Percentiles rank a stretch among this genome's conserved stretches.
phyloP scores from a whole-genome alignment of 192 early-diverging fungal genomes.

The Backusella westeae region DNA sequence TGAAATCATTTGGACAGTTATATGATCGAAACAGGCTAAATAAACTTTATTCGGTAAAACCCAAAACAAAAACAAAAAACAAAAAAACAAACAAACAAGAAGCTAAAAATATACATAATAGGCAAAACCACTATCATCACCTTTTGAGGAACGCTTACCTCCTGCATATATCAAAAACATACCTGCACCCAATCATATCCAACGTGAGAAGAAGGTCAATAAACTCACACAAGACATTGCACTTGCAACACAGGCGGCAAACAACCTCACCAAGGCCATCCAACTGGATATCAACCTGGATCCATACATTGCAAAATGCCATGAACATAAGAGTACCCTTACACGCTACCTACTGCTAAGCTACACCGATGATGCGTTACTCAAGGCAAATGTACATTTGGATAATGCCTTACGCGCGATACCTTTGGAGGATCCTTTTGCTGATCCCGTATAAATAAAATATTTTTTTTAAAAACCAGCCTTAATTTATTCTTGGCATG shows the following conservation, averaged over 20 bases:
- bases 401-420: slow-evolving; percentile 23
- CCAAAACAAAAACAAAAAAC: neutral
- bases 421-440: slow-evolving; percentile 13
- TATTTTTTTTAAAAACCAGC: neutral
- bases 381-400: slow-evolving; percentile 30
- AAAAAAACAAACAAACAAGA: neutral
- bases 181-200: slow-evolving; percentile 11
- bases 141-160: neutral
- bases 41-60: neutral
- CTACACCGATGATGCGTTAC: slow-evolving; percentile 29
- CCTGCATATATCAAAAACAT: slow-evolving; percentile 1
- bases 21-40: slow-evolving; percentile 19
- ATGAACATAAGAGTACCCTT: slow-evolving; percentile 29
- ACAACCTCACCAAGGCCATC: slow-evolving; percentile 29
- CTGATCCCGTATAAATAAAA: neutral
- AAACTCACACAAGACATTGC: slow-evolving; percentile 35
- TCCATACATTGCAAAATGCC: neutral
- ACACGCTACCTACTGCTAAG: slow-evolving; percentile 26
- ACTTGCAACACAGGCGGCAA: slow-evolving; percentile 29
- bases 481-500: neutral
- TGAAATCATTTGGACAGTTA: slow-evolving; percentile 16
- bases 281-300: neutral
- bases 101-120: neutral
- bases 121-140: neutral
- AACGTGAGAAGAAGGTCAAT: slow-evolving; percentile 14